A percentile compares a stretch with the other conserved stretches of the same genome.
Evolutionary conservation across 805 yeast species (phyloP).

Genomic region (Spathaspora sp.): DNA sequence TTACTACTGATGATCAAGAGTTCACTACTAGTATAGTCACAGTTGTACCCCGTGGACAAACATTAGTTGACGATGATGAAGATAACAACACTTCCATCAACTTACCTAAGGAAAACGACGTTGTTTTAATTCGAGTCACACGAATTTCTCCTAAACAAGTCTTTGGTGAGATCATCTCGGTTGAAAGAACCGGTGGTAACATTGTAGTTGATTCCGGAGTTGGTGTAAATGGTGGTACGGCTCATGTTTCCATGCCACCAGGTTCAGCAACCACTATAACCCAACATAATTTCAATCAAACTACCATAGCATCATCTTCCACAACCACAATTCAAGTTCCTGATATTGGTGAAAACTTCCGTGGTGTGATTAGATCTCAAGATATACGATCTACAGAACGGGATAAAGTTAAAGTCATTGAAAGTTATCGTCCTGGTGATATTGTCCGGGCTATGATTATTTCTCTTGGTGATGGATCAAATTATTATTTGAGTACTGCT

Average conservation of each 20-base stretch:
- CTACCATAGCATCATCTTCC: slow-evolving; percentile 37
- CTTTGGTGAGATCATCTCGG: slow-evolving; percentile 65
- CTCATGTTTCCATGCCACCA: slow-evolving; percentile 35
- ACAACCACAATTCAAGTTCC: slow-evolving; percentile 42
- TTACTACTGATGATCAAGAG: slow-evolving; percentile 6
- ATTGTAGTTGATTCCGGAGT: slow-evolving; percentile 60
- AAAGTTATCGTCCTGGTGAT: slow-evolving; percentile 88
- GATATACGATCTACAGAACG: slow-evolving; percentile 90
- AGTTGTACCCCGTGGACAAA: slow-evolving; percentile 21
- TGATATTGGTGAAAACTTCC: slow-evolving; percentile 85
- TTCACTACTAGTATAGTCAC: slow-evolving; percentile 23
- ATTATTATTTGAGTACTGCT: slow-evolving; percentile 87
- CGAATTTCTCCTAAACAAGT: slow-evolving; percentile 69
- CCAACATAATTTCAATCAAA: slow-evolving; percentile 18
- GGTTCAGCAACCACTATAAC: slow-evolving; percentile 48
- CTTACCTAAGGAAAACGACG: slow-evolving; percentile 80
- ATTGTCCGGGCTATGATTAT: slow-evolving; percentile 76
- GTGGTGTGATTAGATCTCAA: slow-evolving; percentile 79
- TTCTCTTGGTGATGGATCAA: slow-evolving; percentile 92
- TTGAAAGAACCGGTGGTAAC: slow-evolving; percentile 53
- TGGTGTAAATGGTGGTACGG: slow-evolving; percentile 50
- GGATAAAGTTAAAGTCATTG: slow-evolving; percentile 76
- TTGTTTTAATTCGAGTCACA: slow-evolving; percentile 73
- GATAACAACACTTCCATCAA: slow-evolving; percentile 33
- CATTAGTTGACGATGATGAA: neutral